These are phyloP conservation scores for Neopestalotiopsis rosae DNA, from an alignment of 2,329 filamentous ascomycete genomes.

Conservation along the genomic window DNA sequence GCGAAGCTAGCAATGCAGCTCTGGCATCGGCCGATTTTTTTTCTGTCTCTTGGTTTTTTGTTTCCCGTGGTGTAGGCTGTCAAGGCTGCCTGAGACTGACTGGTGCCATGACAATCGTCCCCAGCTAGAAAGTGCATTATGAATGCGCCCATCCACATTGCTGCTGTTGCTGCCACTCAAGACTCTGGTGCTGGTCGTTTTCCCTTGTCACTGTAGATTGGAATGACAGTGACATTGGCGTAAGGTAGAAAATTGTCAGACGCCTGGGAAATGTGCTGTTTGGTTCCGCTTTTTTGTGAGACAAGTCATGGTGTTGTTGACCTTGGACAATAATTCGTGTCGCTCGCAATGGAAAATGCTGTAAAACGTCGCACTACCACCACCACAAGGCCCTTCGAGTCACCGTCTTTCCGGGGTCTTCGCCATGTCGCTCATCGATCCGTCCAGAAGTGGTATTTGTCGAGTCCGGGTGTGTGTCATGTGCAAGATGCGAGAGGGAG, in stretches of 20 bases:
- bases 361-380: background rate
- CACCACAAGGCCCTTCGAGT: background rate
- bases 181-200: background rate
- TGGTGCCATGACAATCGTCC: background rate
- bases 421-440: background rate
- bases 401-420: background rate
- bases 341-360: background rate
- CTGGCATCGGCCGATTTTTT: conserved; percentile 27
- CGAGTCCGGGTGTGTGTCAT: background rate
- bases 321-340: background rate
- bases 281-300: background rate
- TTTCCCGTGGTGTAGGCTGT: background rate
- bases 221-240: too few relatives aligned
- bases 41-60: conserved; percentile 1
- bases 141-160: background rate
- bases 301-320: background rate
- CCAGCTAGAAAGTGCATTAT: background rate
- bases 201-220: background rate
- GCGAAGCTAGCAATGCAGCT: conserved; percentile 1
- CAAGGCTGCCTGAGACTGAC: background rate
- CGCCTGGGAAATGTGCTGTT: background rate
- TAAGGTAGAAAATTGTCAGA: background rate
- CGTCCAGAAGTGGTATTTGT: background rate
- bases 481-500: background rate
- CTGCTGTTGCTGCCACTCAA: background rate